phyloP scores from a whole-genome alignment of 1,139 yeast genomes.

The Ashbya aceris region DNA sequence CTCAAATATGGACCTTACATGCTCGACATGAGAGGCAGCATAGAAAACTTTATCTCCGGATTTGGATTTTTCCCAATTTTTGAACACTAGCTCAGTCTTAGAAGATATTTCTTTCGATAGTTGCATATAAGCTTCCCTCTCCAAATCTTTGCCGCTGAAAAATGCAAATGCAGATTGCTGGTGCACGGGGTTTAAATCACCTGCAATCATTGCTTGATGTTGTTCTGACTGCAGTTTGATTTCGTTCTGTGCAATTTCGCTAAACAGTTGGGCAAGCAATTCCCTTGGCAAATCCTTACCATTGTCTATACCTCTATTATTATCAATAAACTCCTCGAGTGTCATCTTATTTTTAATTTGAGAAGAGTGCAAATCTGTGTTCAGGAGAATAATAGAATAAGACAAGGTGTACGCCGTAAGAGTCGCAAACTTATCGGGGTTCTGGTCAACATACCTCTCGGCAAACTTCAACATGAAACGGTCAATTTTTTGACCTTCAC shows the following conservation, averaged over 20 bases:
- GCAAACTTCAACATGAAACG: conserved; percentile 95
- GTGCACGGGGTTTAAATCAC: conserved; percentile 39
- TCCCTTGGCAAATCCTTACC: conserved; percentile 77
- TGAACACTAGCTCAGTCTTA: conserved; percentile 80
- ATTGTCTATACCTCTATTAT: conserved; percentile 90
- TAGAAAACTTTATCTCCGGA: conserved; percentile 28
- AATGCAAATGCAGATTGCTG: conserved; percentile 47
- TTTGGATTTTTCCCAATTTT: conserved; percentile 49
- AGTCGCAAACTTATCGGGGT: conserved; percentile 79
- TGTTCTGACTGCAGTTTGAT: conserved; percentile 90
- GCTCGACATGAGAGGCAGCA: conserved; percentile 74
- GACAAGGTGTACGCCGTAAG: conserved; percentile 91
- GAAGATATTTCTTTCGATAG: conserved; percentile 88
- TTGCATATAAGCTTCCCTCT: conserved; percentile 79
- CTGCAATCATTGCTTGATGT: conserved; percentile 78
- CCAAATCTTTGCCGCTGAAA: conserved; percentile 67
- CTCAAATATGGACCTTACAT: conserved; percentile 88
- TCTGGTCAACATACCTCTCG: conserved; percentile 79
- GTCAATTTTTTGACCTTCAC: conserved; percentile 97
- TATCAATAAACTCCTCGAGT: conserved; percentile 70
- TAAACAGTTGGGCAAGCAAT: conserved; percentile 55
- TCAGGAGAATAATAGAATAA: conserved; percentile 85
- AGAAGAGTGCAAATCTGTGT: conserved; percentile 88
- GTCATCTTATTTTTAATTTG: conserved; percentile 85
- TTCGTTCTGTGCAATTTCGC: conserved; percentile 73